These are phyloP conservation scores for Echium plantagineum DNA, from an alignment of 257 asterid genomes.

Conservation along the genomic window DNA sequence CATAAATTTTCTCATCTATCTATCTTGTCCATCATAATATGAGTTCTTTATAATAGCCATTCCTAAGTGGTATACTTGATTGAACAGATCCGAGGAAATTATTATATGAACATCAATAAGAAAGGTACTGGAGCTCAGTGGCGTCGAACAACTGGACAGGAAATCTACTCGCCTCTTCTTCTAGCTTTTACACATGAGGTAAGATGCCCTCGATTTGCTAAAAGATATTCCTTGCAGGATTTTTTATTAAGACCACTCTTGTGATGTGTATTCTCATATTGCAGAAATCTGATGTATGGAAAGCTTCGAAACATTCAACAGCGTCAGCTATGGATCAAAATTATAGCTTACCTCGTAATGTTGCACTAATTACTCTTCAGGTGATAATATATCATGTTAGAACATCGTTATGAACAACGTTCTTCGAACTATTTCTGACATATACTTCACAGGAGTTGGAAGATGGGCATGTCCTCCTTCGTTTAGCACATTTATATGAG, in stretches of 20 bases:
- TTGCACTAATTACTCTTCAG: constrained; percentile 78
- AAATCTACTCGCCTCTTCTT: constrained; percentile 77
- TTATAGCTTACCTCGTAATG: constrained; percentile 59
- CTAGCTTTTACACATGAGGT: constrained; percentile 73
- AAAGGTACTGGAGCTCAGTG: constrained; percentile 60
- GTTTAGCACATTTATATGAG: constrained; percentile 83
- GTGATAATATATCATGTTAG: constrained; percentile 23
- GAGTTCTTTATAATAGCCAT: background rate
- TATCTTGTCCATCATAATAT: background rate
- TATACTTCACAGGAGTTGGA: constrained; percentile 40
- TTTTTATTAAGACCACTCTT: constrained; percentile 3
- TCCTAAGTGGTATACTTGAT: background rate
- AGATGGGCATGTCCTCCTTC: constrained; percentile 54
- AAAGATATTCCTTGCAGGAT: background rate
- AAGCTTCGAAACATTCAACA: constrained; percentile 33
- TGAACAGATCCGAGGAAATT: constrained; percentile 65
- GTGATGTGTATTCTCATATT: constrained; percentile 7
- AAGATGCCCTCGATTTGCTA: constrained; percentile 1
- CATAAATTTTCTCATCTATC: background rate
- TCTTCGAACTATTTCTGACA: constrained; percentile 8
- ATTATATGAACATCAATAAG: constrained; percentile 42
- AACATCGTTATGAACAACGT: background rate
- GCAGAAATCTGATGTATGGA: constrained; percentile 58
- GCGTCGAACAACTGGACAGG: constrained; percentile 81
- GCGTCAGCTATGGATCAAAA: constrained; percentile 47